These are phyloP conservation scores for Achaetomium macrosporum DNA, from an alignment of 2,329 filamentous ascomycete species.

Conservation along the genomic window DNA sequence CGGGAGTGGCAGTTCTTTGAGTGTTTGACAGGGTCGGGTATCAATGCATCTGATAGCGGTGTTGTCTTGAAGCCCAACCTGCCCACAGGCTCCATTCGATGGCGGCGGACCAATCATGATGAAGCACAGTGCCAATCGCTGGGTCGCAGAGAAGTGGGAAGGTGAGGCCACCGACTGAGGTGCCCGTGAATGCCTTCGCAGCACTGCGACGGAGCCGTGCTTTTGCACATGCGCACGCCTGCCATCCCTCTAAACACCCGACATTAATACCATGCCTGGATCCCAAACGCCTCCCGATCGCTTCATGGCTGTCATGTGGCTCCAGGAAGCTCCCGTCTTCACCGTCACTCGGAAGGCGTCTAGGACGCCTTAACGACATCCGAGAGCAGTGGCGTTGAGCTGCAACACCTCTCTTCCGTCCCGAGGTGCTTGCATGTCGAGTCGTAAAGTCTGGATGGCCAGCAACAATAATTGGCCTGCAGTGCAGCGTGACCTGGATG, in stretches of 20 bases:
- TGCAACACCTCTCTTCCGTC: not conserved
- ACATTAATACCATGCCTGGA: not conserved
- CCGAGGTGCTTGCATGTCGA: not conserved
- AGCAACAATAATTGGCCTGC: no score
- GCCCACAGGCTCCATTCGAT: not conserved
- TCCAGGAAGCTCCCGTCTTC: not conserved
- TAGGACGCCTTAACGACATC: no score
- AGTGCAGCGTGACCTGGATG: no score
- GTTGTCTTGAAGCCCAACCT: slow-evolving; percentile 29
- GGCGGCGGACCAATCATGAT: slow-evolving; percentile 28
- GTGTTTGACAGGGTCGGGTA: slow-evolving; percentile 35
- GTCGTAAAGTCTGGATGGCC: no score
- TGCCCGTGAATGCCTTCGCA: not conserved
- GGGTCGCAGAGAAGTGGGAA: slow-evolving; percentile 2
- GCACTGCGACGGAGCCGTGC: not conserved
- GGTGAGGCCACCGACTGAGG: not conserved
- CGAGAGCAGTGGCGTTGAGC: not conserved
- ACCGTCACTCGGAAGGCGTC: not conserved
- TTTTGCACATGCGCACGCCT: not conserved
- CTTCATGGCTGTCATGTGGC: not conserved
- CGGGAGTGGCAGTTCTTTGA: slow-evolving; percentile 8
- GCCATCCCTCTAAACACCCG: not conserved
- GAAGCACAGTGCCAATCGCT: not conserved
- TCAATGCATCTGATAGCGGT: slow-evolving; percentile 34
- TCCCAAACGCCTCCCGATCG: not conserved